These are phyloP conservation scores for Pyricularia sp. DNA, from an alignment of 2,329 filamentous ascomycete species.

Conservation along the genomic window DNA sequence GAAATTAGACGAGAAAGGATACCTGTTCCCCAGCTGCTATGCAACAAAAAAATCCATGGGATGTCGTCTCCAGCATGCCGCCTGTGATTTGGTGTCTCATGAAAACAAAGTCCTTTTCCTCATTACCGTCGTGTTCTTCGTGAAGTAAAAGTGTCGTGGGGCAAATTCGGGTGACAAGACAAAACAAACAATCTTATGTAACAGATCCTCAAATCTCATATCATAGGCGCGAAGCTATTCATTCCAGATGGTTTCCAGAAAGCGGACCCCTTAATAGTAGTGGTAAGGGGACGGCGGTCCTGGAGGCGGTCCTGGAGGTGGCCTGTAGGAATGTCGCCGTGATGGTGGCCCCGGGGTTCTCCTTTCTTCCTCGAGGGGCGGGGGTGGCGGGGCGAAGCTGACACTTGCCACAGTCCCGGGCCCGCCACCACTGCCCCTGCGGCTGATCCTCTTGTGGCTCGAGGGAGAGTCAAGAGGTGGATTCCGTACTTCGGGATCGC, in stretches of 20 bases:
- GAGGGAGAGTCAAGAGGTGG: constrained; percentile 44
- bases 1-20: not conserved
- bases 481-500: constrained; percentile 48
- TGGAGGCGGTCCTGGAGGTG: constrained; percentile 13
- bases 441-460: constrained; percentile 35
- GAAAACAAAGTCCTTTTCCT: not conserved
- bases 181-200: not conserved
- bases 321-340: constrained; percentile 13
- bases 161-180: not conserved
- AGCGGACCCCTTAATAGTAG: not conserved
- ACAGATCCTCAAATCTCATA: not conserved
- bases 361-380: constrained; percentile 23
- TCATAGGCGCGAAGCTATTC: not conserved
- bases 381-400: constrained; percentile 25
- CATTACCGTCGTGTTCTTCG: not conserved
- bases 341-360: constrained; percentile 25
- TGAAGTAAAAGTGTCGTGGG: not conserved
- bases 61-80: not conserved
- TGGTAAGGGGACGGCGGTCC: not conserved
- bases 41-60: not conserved
- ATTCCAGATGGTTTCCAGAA: not conserved
- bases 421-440: constrained; percentile 25
- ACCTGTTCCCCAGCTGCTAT: not conserved
- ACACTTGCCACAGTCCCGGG: constrained; percentile 27
- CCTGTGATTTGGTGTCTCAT: not conserved